phyloP scores from a whole-genome alignment of 768 basidiomycete species.

The Hygrophoropsis aurantiaca region DNA sequence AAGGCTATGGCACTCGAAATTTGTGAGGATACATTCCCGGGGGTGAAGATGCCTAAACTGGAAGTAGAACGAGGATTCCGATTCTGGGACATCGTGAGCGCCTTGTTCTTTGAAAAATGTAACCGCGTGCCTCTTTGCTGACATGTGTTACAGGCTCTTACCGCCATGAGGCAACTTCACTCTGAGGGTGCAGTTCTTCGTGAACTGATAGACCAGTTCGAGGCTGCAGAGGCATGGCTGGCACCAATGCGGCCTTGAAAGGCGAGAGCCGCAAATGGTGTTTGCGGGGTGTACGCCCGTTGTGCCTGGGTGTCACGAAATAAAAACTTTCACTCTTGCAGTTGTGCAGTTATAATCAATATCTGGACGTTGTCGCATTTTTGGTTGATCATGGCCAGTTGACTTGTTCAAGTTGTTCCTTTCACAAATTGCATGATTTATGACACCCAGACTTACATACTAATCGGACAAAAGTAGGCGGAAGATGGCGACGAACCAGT shows the following conservation, averaged over 20 bases:
- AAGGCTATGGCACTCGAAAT: conserved; percentile 88
- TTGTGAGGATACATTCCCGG: conserved; percentile 92
- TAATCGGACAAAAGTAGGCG: conserved; percentile 7
- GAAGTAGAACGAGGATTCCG: conserved; percentile 97
- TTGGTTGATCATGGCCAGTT: neutral
- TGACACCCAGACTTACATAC: conserved; percentile 1
- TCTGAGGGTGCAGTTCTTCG: conserved; percentile 77
- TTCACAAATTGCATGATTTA: conserved; percentile 1
- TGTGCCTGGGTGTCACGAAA: neutral
- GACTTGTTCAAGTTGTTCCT: neutral
- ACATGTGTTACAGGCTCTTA: conserved; percentile 60
- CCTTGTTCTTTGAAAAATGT: conserved; percentile 6
- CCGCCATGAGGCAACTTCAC: conserved; percentile 87
- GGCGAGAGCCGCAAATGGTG: conserved; percentile 8
- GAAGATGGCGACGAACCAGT: neutral
- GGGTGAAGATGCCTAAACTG: conserved; percentile 79
- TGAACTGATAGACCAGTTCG: conserved; percentile 94
- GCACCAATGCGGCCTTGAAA: conserved; percentile 84
- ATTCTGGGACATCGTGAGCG: conserved; percentile 96
- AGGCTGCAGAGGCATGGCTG: conserved; percentile 92
- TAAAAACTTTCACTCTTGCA: conserved; percentile 5
- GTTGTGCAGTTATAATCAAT: conserved; percentile 3
- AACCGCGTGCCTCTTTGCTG: conserved; percentile 17
- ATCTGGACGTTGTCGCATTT: neutral
- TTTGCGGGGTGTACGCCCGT: neutral